Percentiles rank a stretch among this genome's conserved stretches.
phyloP scores from a whole-genome alignment of 345 rosid species.

The Gossypioides kirkii region DNA sequence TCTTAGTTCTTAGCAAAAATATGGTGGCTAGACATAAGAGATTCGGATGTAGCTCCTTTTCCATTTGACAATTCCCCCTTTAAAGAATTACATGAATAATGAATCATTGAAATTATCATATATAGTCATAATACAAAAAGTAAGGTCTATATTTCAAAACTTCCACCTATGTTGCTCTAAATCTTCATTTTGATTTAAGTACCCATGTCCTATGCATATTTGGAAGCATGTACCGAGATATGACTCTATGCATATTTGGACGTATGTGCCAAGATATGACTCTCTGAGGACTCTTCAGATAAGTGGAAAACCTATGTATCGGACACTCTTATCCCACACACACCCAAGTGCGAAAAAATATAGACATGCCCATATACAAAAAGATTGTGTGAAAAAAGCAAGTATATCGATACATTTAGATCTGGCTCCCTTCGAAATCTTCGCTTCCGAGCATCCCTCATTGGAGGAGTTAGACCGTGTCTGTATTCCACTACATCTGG shows the following conservation, averaged over 20 bases:
- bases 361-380: neutral
- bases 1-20: neutral
- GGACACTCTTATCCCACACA: neutral
- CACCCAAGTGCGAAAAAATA: neutral
- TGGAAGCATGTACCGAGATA: too few species aligned
- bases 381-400: neutral
- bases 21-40: too few species aligned
- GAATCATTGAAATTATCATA: neutral
- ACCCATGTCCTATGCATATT: too few species aligned
- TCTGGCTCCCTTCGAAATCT: conserved; percentile 97
- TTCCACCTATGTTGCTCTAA: neutral
- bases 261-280: too few species aligned
- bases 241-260: too few species aligned
- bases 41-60: too few species aligned
- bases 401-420: conserved; percentile 56
- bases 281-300: too few species aligned
- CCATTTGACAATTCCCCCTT: too few species aligned
- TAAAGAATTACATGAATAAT: neutral
- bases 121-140: neutral
- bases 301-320: too few species aligned
- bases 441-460: conserved; percentile 97
- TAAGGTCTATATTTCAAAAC: neutral
- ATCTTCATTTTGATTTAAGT: too few species aligned
- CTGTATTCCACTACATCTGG: conserved; percentile 78
- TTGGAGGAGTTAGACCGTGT: conserved; percentile 94